Evolutionary conservation across 2,329 filamentous ascomycete genomes (phyloP).

Genomic region (Phialemoniopsis sp.): DNA sequence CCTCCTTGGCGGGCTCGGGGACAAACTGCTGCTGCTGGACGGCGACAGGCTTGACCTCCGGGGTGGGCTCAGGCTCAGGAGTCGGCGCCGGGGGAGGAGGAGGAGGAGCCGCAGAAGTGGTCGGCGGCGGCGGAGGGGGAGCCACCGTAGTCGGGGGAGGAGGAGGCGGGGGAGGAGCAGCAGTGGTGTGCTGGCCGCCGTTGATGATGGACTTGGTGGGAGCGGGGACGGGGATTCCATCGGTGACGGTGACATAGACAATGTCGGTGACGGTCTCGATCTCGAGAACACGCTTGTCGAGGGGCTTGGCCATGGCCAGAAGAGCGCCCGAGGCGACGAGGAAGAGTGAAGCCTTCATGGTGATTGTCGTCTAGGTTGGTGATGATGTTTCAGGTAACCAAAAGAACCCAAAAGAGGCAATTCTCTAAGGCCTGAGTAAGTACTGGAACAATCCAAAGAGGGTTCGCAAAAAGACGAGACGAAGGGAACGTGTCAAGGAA

Average conservation of each 20-base stretch:
- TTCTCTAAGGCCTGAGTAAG: conserved; percentile 3
- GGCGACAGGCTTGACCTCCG: background rate
- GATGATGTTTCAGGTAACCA: conserved; percentile 6
- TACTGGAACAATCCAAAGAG: conserved; percentile 6
- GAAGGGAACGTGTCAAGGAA: background rate
- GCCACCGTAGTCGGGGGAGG: conserved; percentile 4
- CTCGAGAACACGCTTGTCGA: conserved; percentile 33
- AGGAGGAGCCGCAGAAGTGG: conserved; percentile 14
- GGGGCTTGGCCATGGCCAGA: conserved; percentile 38
- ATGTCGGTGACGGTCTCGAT: conserved; percentile 35
- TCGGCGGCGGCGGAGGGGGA: conserved; percentile 9
- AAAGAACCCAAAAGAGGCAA: conserved; percentile 4
- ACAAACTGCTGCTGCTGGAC: background rate
- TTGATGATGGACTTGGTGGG: conserved; percentile 9
- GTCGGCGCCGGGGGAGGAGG: conserved; percentile 12
- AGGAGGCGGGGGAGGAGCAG: conserved; percentile 8
- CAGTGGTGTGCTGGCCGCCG: conserved; percentile 6
- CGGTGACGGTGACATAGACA: conserved; percentile 41
- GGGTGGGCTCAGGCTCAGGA: background rate
- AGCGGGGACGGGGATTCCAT: conserved; percentile 4
- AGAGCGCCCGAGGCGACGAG: conserved; percentile 40
- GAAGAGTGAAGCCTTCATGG: conserved; percentile 46
- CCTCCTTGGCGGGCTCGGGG: conserved; percentile 5
- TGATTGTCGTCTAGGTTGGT: conserved; percentile 15
- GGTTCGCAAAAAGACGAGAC: conserved; percentile 4